phyloP scores from a whole-genome alignment of 2,329 filamentous ascomycete genomes.

The Neoascochyta sp. region DNA sequence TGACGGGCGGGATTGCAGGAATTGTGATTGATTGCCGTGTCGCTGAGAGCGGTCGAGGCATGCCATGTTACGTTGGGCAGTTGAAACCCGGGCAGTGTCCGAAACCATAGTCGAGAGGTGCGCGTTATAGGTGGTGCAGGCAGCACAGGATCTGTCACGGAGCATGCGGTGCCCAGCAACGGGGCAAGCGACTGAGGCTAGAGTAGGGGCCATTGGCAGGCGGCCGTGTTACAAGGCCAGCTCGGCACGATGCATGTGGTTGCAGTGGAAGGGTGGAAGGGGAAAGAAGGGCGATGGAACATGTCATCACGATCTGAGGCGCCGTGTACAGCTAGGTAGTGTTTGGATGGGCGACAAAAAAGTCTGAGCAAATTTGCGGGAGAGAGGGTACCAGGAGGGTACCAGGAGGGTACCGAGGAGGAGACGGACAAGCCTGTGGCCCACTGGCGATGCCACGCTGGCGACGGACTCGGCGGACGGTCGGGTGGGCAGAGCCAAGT shows the following conservation, averaged over 20 bases:
- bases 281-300: slow-evolving; percentile 1
- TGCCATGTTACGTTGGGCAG: too few species aligned
- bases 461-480: slow-evolving; percentile 16
- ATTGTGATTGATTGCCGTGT: too few species aligned
- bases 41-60: too few species aligned
- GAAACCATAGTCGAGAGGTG: too few species aligned
- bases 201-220: slow-evolving; percentile 11
- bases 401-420: too few species aligned
- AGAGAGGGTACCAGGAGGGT: too few species aligned
- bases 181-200: slow-evolving; percentile 6
- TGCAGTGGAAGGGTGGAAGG: slow-evolving; percentile 9
- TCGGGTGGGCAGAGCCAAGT: slow-evolving; percentile 18
- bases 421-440: slow-evolving; percentile 5
- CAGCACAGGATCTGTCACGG: slow-evolving; percentile 23
- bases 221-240: slow-evolving; percentile 5
- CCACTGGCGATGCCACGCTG: slow-evolving; percentile 11
- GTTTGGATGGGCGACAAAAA: too few species aligned
- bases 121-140: slow-evolving; percentile 17
- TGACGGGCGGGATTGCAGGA: too few species aligned
- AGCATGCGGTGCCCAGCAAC: slow-evolving; percentile 9
- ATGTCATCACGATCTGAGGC: slow-evolving; percentile 6
- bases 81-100: too few species aligned
- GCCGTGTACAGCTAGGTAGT: too few species aligned
- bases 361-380: slow-evolving; percentile 24
- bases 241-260: slow-evolving; percentile 7